Base-by-base conservation (phyloP, 139 green algal genomes). In the Spirogloea muscicola region DNA sequence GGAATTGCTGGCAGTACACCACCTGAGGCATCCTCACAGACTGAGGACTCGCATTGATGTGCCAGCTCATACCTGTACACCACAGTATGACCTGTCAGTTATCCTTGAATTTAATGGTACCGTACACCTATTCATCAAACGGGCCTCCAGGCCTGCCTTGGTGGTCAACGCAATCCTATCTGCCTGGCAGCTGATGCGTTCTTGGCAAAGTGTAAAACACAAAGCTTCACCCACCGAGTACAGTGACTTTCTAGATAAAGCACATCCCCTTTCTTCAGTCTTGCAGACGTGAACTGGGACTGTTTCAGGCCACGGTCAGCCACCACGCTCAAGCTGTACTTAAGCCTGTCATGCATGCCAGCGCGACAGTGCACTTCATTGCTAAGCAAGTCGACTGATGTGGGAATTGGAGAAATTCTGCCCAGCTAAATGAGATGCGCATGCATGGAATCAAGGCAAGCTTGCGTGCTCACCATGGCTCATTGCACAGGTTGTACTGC, bases 401-500 rank as follows among this genome's bases (percentile, higher is more conserved):
- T 10, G 27, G 13, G 27, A 10, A 64, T 33, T 10, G 13, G 18
- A 18, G 10, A 36, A 39, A 64, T 64, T 33, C 55, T 64, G 13
- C 10, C 43, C 10, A 51, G 10, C 10, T 25, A 25, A 51, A 13
- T 51, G 43, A 51, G 13, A 13, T 51, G 43, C 10, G 43, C 10
- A 13, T 51, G 43, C 10, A 13, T 10, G 43, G 43, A 13, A 13
- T 10, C 10, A 13, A 13, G 43, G 43, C 43, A 13, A 51, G 43
- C n/a, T 51, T 10, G 43, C 10, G 43, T 5, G 25, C 67, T 75
- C 58, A 76, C 80, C 80, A 85, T 16, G 80, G 80, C 68, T 85
- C 80, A 62, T 85, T 85, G 74, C 84, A 91, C 69, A 99, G 82
- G 86, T 96, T 97, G 87, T 94, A 99, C 81, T 94, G 80, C 57